Conservation (phyloP, 106 monocot species). For the Phalaenopsis aphrodite region DNA sequence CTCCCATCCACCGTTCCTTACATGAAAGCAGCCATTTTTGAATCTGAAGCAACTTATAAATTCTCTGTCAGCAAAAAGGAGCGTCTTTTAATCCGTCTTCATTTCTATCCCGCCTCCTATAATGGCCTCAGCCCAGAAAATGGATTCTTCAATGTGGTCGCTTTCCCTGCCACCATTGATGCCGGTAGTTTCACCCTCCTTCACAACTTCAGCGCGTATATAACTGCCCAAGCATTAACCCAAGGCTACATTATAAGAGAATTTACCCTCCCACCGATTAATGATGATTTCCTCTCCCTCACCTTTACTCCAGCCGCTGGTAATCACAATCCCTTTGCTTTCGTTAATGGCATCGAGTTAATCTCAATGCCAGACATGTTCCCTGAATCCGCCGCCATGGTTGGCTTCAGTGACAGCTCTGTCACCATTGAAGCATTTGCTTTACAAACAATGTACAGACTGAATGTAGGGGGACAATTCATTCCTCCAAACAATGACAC, state of each 20-base stretch:
- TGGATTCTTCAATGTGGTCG: conserved; percentile 57
- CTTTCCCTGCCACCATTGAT: not conserved
- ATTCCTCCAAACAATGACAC: conserved; percentile 18
- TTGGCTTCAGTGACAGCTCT: conserved; percentile 28
- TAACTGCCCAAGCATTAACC: conserved; percentile 50
- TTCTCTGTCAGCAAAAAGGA: conserved; percentile 35
- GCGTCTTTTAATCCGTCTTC: conserved; percentile 70
- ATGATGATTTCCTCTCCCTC: conserved; percentile 32
- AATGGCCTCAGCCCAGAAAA: conserved; percentile 29
- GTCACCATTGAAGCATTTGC: conserved; percentile 18
- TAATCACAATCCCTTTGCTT: conserved; percentile 51
- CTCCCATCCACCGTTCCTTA: conserved; percentile 74
- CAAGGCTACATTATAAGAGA: conserved; percentile 59
- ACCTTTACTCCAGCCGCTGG: conserved; percentile 53
- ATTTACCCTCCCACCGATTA: conserved; percentile 37
- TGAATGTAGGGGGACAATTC: conserved; percentile 49
- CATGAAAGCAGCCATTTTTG: conserved; percentile 75
- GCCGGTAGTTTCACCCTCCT: conserved; percentile 54
- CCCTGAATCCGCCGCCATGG: conserved; percentile 16
- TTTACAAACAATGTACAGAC: conserved; percentile 61
- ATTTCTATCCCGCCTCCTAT: conserved; percentile 79
- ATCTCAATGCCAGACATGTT: conserved; percentile 69
- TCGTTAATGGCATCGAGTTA: conserved; percentile 89
- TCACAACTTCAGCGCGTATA: conserved; percentile 71
- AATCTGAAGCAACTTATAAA: conserved; percentile 38